Percentiles rank a stretch among this genome's conserved stretches.
Evolutionary conservation across 805 yeast genomes (phyloP).

Genomic region (Teunomyces cretensis): DNA sequence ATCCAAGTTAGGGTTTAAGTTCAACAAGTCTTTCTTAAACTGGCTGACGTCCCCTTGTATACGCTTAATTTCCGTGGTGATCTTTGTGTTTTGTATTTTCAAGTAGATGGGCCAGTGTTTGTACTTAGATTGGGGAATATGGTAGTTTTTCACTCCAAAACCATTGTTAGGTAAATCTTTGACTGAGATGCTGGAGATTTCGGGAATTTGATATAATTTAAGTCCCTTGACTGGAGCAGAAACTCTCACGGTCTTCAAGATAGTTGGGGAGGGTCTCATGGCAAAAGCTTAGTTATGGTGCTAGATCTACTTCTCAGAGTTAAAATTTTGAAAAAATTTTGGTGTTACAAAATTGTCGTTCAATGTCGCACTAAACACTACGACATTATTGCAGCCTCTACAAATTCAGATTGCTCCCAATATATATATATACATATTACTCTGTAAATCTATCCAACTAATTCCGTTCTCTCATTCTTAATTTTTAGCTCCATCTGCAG

Average conservation of each 20-base stretch:
- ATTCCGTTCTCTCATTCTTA: background rate
- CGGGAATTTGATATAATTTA: conserved; percentile 28
- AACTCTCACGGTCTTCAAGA: conserved; percentile 24
- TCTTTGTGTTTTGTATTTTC: conserved; percentile 61
- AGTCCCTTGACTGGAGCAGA: conserved; percentile 14
- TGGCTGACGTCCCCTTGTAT: conserved; percentile 66
- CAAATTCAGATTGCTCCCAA: too few relatives aligned
- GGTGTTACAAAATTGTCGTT: background rate
- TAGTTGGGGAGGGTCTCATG: conserved; percentile 26
- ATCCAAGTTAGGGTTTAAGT: conserved; percentile 47
- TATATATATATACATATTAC: background rate
- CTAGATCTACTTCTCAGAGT: background rate
- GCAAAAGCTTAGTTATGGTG: background rate
- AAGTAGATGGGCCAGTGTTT: conserved; percentile 84
- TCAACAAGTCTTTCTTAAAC: conserved; percentile 65
- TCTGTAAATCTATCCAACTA: background rate
- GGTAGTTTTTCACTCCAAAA: conserved; percentile 39
- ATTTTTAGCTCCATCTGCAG: conserved; percentile 1
- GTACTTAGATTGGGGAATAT: conserved; percentile 49
- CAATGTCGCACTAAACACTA: background rate
- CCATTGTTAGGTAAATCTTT: conserved; percentile 31
- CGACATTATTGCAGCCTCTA: background rate
- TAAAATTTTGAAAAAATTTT: conserved; percentile 2
- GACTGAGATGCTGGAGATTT: conserved; percentile 22
- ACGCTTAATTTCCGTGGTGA: conserved; percentile 72